These are phyloP conservation scores for Tulasnella sp. DNA, from an alignment of 768 basidiomycete genomes.

Conservation along the genomic window DNA sequence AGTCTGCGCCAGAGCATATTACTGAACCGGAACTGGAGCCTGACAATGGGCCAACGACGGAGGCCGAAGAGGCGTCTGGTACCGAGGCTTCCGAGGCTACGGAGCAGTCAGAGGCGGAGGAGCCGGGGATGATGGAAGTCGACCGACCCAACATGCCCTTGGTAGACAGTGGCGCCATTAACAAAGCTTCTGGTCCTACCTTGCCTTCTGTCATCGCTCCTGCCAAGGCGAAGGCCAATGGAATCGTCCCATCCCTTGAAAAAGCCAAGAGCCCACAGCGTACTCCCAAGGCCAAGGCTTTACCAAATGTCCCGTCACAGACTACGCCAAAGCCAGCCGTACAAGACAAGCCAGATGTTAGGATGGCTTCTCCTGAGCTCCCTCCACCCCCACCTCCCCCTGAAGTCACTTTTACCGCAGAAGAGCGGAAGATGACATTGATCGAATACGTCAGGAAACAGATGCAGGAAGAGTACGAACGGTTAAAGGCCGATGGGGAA, in stretches of 20 bases:
- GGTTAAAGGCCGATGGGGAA: slow-evolving; percentile 16
- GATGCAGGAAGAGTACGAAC: slow-evolving; percentile 17
- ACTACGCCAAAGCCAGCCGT: not conserved
- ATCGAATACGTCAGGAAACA: not conserved
- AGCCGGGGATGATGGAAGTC: not conserved
- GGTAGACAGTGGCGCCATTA: not conserved
- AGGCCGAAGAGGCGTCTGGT: not conserved
- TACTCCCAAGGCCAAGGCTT: not conserved
- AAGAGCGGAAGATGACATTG: slow-evolving; percentile 20
- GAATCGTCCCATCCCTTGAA: not conserved
- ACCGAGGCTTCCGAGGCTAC: not conserved
- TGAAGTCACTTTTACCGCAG: slow-evolving; percentile 8
- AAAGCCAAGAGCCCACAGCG: not conserved
- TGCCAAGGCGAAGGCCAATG: not conserved
- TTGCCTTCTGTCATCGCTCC: not conserved
- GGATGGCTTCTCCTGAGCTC: not conserved
- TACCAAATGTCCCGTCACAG: not conserved
- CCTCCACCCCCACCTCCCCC: not conserved
- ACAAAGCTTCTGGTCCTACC: not conserved
- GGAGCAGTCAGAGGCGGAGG: not conserved
- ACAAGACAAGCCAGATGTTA: not conserved
- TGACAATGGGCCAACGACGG: not conserved
- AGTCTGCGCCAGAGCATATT: not conserved
- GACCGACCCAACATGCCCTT: slow-evolving; percentile 12
- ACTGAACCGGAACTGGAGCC: not conserved